Evolutionary conservation across 495 filamentous ascomycete species (phyloP), one percentile per base, ranked within the genome.

Genomic region (Podospora pseudopauciseta): DNA sequence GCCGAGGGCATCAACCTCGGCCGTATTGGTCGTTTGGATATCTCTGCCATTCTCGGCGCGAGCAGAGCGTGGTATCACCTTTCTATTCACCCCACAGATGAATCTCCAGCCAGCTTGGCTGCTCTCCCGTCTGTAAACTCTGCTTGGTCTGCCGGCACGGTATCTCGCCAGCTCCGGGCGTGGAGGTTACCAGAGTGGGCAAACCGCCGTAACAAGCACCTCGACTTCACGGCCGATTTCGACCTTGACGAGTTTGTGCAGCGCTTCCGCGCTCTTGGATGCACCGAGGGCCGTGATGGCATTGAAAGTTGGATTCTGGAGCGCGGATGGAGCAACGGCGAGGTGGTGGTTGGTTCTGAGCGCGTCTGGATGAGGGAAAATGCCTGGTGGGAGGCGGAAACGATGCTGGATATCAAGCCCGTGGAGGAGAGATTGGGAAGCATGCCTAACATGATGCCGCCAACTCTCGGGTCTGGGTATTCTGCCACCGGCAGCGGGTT

Each of bases 181-280:
- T 98, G 95, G 95, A 84, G 95, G 70, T 83, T 98, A 5, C 91
- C 94, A 0, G 95, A 99, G 76, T 99, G 95, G 95, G 92, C 93
- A 1, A 98, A 97, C 73, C 90, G 94, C 59, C 87, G 95, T 34
- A 92, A 92, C 71, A 94, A 92, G 77, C 86, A 90, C 68, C 87
- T 98, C n/a, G 95, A 98, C 77, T 98, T 96, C 76, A 99, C 95
- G 0, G 92, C 92, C 13, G 95, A 99, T 72, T 99, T 98, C 72
- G 95, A 99, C 73, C 77, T 93, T 18, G 92, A 97, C 55, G 95
- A 99, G 75, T 99, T 99, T 74, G 86, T 86, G 30, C 85, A 84
- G 72, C 87, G 96, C 26, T 99, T 97, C 75, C 80, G 87, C 27
- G 84, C 87, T 13, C 85, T 99, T 9, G 95, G 95, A 19, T 99